Percentiles rank a stretch among this genome's conserved stretches.
Evolutionary conservation across 116 monocot genomes (phyloP).

Genomic region (Trichopus zeylanicus): DNA sequence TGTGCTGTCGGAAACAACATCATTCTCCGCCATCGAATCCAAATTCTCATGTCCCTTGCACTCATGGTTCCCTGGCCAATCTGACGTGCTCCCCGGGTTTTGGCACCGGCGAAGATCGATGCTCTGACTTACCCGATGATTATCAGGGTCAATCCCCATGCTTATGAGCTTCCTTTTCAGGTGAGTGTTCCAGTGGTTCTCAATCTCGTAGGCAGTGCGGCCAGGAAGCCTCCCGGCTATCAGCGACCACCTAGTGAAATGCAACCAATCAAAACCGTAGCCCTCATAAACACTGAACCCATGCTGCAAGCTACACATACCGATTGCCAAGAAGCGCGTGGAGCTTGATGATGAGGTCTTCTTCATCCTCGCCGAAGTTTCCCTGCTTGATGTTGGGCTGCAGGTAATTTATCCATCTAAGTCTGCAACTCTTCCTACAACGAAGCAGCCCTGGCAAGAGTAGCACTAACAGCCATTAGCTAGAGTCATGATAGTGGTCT

Average conservation of each 20-base stretch:
- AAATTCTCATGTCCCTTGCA: neutral
- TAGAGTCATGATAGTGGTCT: too few species aligned
- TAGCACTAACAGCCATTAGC: too few species aligned
- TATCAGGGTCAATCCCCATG: slow-evolving; percentile 22
- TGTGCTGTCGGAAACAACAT: neutral
- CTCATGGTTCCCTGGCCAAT: too few species aligned
- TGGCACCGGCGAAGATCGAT: neutral
- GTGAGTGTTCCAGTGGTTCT: slow-evolving; percentile 30
- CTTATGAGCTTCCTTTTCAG: slow-evolving; percentile 24
- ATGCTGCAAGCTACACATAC: slow-evolving; percentile 2
- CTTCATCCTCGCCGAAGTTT: slow-evolving; percentile 33
- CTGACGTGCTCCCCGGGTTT: neutral
- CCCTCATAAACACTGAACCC: neutral
- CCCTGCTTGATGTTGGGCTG: too few species aligned
- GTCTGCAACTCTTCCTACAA: slow-evolving; percentile 34
- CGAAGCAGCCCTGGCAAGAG: slow-evolving; percentile 17
- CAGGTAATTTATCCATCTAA: slow-evolving; percentile 35
- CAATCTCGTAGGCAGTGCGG: slow-evolving; percentile 24
- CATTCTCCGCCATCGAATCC: neutral
- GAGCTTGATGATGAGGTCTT: slow-evolving; percentile 39
- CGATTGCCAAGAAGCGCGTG: slow-evolving; percentile 38
- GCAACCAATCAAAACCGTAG: neutral
- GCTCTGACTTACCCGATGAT: neutral
- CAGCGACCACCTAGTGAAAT: slow-evolving; percentile 37
- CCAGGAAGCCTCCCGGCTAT: slow-evolving; percentile 40